Base-by-base conservation (phyloP, 148 eudicot species). In the Rhododendron kiyosumense region DNA sequence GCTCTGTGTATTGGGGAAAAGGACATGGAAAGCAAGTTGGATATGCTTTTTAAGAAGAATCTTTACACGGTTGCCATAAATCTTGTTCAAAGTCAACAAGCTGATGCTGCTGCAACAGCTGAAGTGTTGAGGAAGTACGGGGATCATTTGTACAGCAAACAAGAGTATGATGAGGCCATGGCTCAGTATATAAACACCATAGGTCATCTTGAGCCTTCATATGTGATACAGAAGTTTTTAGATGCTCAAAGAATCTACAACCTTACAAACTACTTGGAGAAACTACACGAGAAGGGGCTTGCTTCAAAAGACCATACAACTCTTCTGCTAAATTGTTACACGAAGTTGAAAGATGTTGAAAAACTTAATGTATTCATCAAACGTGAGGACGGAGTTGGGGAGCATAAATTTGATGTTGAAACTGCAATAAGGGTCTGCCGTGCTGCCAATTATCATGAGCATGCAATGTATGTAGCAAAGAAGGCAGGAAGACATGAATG, bases 101-200 rank as follows among this genome's bases (percentile, higher is more conserved):
- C 98, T 78, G 99, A 97, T 93, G 99, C 98, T 83, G 98, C 93
- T 71, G 99, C 99, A 51, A 97, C 98, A n/a, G 98, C 99, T 73
- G 96, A 95, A 90, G 99, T 97, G 80, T 94, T 97, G 75, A 93
- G 98, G 88, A 97, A 97, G 88, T 97, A 97, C 82, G 99, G 96
- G 24, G 98, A 95, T 91, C 98, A 97, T 92, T 88, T 97, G 78
- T 97, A 95, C 84, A 88, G 96, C 87, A 97, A 93, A 90, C 96
- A 94, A 88, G 94, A 95, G 77, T 97, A 90, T 88, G 98, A 97
- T 82, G 96, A 93, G 86, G 98, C 99, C 79, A 95, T 97, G 99
- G 91, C 94, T 81, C 99, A 97, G 90, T 97, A 97, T 84, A 97
- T 93, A 69, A 96, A 85, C 89, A 95, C 99, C 26, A 97, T 97